Percentiles rank a stretch among this genome's conserved stretches.
Conservation (phyloP, 345 rosid species). For the Laguncularia racemosa region DNA sequence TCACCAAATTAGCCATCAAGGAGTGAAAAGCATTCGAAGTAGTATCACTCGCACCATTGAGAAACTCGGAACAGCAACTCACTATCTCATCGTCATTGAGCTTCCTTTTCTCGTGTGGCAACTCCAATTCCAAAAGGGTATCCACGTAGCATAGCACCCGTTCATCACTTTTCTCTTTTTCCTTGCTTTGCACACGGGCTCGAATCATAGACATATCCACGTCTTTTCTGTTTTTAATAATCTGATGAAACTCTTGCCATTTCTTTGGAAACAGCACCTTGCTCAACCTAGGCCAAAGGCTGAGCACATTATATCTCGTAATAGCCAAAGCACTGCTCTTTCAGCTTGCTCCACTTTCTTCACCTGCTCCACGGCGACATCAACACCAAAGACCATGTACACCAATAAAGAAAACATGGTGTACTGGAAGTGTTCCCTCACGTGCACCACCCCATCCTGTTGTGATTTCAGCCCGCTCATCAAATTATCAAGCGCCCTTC, state of each 20-base stretch:
- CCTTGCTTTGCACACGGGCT: no score
- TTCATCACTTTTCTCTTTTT: no score
- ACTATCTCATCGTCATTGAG: constrained; percentile 4
- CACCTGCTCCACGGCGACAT: constrained; percentile 1
- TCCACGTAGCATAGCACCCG: constrained; percentile 2
- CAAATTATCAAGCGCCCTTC: neutral
- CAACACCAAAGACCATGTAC: constrained; percentile 7
- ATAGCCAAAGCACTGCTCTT: neutral
- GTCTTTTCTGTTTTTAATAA: no score
- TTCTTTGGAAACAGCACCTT: no score
- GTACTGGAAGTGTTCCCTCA: constrained; percentile 3
- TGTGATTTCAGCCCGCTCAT: neutral
- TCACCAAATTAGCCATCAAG: constrained; percentile 3
- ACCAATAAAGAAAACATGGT: constrained; percentile 7
- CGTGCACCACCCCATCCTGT: neutral
- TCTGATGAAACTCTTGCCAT: no score
- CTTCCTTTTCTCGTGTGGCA: constrained; percentile 4
- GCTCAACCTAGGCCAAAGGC: neutral
- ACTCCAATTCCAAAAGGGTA: constrained; percentile 7
- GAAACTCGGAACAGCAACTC: neutral
- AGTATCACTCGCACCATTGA: neutral
- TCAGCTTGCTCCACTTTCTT: constrained; percentile 1
- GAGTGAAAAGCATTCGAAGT: constrained; percentile 5
- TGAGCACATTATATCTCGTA: neutral
- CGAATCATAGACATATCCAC: no score